Percentiles rank a stretch among this genome's conserved stretches.
Evolutionary conservation across 1,139 yeast species (phyloP).

Genomic region (Kazachstania sp.): DNA sequence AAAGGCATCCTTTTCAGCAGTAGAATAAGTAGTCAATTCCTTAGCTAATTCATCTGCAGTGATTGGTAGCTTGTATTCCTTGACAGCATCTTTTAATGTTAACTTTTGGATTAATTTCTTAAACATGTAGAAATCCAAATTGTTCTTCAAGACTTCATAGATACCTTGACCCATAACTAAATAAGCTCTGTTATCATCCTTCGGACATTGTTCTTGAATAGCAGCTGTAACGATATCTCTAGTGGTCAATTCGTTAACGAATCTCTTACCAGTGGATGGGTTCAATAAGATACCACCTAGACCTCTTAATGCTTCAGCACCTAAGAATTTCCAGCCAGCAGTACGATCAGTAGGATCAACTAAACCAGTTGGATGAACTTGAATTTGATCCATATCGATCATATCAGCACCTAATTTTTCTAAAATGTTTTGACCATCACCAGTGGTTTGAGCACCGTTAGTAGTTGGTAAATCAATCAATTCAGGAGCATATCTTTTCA

Average conservation of each 20-base stretch:
- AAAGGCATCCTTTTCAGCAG: slow-evolving; percentile 27
- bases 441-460: slow-evolving; percentile 66
- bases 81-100: slow-evolving; percentile 42
- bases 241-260: slow-evolving; percentile 63
- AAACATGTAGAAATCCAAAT: slow-evolving; percentile 57
- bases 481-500: slow-evolving; percentile 57
- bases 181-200: slow-evolving; percentile 37
- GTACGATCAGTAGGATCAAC: slow-evolving; percentile 52
- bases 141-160: slow-evolving; percentile 34
- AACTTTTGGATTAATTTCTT: slow-evolving; percentile 53
- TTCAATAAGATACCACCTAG: slow-evolving; percentile 67
- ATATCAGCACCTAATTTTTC: slow-evolving; percentile 51
- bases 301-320: slow-evolving; percentile 74
- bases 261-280: slow-evolving; percentile 49
- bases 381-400: slow-evolving; percentile 68
- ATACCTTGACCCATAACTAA: slow-evolving; percentile 33
- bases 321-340: slow-evolving; percentile 54
- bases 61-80: slow-evolving; percentile 30
- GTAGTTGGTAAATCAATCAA: slow-evolving; percentile 59
- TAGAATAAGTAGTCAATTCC: slow-evolving; percentile 42
- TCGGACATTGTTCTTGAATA: slow-evolving; percentile 26
- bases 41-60: slow-evolving; percentile 37
- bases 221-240: slow-evolving; percentile 60
- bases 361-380: slow-evolving; percentile 78
- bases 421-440: slow-evolving; percentile 63